Conservation (phyloP, 208 protist species). For the Perkinsela sp. region DNA sequence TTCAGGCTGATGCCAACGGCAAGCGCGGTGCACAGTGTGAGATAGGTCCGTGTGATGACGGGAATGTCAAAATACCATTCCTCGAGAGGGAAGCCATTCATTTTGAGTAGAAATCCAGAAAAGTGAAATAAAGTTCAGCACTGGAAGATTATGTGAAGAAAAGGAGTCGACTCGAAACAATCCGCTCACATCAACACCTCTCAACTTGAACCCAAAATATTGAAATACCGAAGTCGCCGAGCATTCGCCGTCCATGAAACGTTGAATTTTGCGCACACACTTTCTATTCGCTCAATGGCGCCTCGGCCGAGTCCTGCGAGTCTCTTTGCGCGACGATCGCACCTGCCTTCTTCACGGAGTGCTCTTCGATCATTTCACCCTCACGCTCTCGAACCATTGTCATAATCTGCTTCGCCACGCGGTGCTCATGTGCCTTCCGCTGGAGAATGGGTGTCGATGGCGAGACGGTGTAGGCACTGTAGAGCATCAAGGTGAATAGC, state of each 20-base stretch:
- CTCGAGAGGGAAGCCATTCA: constrained; percentile 1
- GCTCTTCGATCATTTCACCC: constrained; percentile 24
- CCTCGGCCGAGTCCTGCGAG: neutral
- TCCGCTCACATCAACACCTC: too few species aligned
- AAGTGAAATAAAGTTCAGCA: too few species aligned
- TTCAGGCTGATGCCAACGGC: constrained; percentile 6
- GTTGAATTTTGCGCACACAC: too few species aligned
- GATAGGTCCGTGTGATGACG: constrained; percentile 6
- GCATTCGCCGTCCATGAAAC: too few species aligned
- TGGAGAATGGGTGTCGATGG: constrained; percentile 48
- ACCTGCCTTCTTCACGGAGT: constrained; percentile 19
- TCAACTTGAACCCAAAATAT: too few species aligned
- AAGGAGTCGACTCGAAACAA: too few species aligned
- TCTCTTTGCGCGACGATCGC: constrained; percentile 10
- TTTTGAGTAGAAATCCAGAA: too few species aligned
- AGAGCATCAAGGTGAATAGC: constrained; percentile 24
- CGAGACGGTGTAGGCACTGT: constrained; percentile 54
- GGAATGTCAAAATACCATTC: constrained; percentile 7
- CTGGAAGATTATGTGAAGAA: too few species aligned
- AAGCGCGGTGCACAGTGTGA: constrained; percentile 4
- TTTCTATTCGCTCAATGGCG: too few species aligned
- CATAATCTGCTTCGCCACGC: constrained; percentile 59
- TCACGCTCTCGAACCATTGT: constrained; percentile 60
- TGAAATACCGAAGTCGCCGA: too few species aligned
- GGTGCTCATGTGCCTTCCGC: constrained; percentile 55